These are phyloP conservation scores for Yueomyces sinensis DNA, from an alignment of 805 yeast genomes.

Conservation along the genomic window DNA sequence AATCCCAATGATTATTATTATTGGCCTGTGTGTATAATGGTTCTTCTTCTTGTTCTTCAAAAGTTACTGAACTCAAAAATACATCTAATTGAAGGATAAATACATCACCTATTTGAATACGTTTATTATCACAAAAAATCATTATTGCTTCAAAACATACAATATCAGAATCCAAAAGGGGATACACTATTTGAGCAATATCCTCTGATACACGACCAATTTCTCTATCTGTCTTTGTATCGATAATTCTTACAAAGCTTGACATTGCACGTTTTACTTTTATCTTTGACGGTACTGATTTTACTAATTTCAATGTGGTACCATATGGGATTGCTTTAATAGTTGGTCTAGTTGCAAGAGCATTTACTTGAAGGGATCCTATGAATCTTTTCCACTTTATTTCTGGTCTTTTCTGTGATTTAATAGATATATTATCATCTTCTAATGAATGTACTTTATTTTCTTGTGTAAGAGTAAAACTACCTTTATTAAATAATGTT, in stretches of 20 bases:
- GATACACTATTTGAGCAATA: constrained; percentile 49
- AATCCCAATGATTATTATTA: constrained; percentile 5
- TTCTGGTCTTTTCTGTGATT: constrained; percentile 7
- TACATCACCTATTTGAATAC: constrained; percentile 63
- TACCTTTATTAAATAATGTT: neutral
- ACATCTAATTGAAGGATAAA: constrained; percentile 61
- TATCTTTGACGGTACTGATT: constrained; percentile 15
- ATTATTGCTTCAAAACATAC: constrained; percentile 45
- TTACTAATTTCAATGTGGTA: constrained; percentile 29
- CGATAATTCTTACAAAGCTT: constrained; percentile 23
- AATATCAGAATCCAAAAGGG: constrained; percentile 40
- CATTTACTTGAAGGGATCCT: constrained; percentile 47
- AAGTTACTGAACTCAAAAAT: constrained; percentile 31
- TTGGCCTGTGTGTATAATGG: constrained; percentile 5
- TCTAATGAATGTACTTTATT: neutral
- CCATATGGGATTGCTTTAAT: constrained; percentile 31
- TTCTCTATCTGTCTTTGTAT: constrained; percentile 32
- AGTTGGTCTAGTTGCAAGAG: constrained; percentile 64
- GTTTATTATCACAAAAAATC: constrained; percentile 38
- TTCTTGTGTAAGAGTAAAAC: constrained; percentile 2
- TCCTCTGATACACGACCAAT: constrained; percentile 68
- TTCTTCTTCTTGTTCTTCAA: constrained; percentile 10
- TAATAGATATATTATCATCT: constrained; percentile 1
- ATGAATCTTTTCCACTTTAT: constrained; percentile 33
- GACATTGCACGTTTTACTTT: constrained; percentile 16